A percentile compares a stretch with the other conserved stretches of the same genome.
Conservation (phyloP, 768 basidiomycete species). For the Pleurotus tuoliensis region DNA sequence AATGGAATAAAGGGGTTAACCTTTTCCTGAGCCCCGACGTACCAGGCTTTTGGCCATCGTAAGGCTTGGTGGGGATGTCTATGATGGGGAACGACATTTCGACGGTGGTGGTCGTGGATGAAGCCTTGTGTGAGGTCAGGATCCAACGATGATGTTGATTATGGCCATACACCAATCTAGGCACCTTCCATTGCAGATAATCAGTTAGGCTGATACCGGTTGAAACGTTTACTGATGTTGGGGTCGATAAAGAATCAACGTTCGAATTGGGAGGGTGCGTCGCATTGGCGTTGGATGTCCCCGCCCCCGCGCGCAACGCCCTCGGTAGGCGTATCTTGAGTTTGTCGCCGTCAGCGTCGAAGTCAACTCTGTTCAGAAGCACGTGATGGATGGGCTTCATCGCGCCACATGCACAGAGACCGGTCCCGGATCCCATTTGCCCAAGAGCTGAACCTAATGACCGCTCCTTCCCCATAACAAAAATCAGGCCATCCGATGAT, state of each 20-base stretch:
- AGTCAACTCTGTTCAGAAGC: too few relatives aligned
- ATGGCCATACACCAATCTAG: slow-evolving; percentile 3
- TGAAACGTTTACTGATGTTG: too few relatives aligned
- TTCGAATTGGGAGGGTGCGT: background rate
- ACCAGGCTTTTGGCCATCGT: slow-evolving; percentile 94
- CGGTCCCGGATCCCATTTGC: background rate
- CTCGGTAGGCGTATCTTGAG: too few relatives aligned
- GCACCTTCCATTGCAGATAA: slow-evolving; percentile 3
- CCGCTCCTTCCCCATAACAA: background rate
- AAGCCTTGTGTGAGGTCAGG: background rate
- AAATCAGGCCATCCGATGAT: background rate
- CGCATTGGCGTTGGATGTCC: too few relatives aligned
- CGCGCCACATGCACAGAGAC: background rate
- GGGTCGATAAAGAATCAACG: background rate
- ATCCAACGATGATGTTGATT: slow-evolving; percentile 7
- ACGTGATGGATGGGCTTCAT: background rate
- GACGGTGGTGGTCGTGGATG: background rate
- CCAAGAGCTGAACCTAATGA: background rate
- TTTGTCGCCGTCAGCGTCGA: too few relatives aligned
- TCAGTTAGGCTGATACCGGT: background rate
- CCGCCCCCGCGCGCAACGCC: too few relatives aligned
- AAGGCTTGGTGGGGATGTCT: slow-evolving; percentile 79
- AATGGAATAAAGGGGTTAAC: slow-evolving; percentile 34
- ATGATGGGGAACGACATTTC: slow-evolving; percentile 50
- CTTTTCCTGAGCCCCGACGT: slow-evolving; percentile 97